These are phyloP conservation scores for Kazachstania viticola DNA, from an alignment of 805 yeast genomes.

Conservation along the genomic window DNA sequence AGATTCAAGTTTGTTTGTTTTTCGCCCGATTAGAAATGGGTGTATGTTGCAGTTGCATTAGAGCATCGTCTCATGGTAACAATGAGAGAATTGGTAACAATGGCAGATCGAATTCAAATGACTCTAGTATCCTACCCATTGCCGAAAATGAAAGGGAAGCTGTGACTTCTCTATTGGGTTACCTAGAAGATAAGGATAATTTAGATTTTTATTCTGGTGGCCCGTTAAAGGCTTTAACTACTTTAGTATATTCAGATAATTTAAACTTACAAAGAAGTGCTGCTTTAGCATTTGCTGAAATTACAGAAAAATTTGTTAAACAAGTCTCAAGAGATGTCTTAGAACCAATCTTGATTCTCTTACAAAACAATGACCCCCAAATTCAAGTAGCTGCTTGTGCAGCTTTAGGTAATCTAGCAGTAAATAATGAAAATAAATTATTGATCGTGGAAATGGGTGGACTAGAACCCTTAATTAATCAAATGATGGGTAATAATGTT, in stretches of 20 bases:
- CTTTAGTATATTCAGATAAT: slow-evolving; percentile 89
- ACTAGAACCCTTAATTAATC: slow-evolving; percentile 87
- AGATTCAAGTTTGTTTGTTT: neutral
- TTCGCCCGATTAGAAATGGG: slow-evolving; percentile 32
- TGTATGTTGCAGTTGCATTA: slow-evolving; percentile 38
- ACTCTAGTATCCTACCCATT: slow-evolving; percentile 54
- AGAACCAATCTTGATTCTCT: slow-evolving; percentile 81
- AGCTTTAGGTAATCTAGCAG: slow-evolving; percentile 96
- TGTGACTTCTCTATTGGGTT: slow-evolving; percentile 78
- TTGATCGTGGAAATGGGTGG: slow-evolving; percentile 98
- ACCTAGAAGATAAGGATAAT: slow-evolving; percentile 59
- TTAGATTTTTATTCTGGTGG: slow-evolving; percentile 83
- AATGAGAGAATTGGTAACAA: slow-evolving; percentile 3
- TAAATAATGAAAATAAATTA: slow-evolving; percentile 85
- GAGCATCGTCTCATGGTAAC: slow-evolving; percentile 8
- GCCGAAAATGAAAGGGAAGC: slow-evolving; percentile 98
- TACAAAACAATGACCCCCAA: slow-evolving; percentile 83
- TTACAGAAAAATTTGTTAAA: slow-evolving; percentile 90
- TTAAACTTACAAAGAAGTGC: slow-evolving; percentile 93
- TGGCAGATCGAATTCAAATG: slow-evolving; percentile 16
- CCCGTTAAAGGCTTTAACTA: slow-evolving; percentile 78
- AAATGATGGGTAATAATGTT: slow-evolving; percentile 93
- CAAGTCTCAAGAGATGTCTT: slow-evolving; percentile 84
- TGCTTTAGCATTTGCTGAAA: slow-evolving; percentile 96
- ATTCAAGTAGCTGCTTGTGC: slow-evolving; percentile 99